phyloP scores from a whole-genome alignment of 176 grass and related monocot genomes.

The Tillandsia leiboldiana region DNA sequence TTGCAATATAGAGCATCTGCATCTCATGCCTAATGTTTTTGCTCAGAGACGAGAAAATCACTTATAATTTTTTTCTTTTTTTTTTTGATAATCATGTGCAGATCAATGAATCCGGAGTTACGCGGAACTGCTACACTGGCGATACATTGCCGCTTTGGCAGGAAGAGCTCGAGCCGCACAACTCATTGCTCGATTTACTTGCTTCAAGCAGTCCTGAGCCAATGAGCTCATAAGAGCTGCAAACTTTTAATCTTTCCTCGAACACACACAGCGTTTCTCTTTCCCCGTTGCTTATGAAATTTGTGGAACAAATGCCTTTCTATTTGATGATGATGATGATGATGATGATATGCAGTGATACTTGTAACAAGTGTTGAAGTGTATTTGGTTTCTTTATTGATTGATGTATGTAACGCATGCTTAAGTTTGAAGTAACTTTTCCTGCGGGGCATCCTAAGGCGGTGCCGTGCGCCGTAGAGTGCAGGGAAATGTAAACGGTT shows the following conservation, averaged over 20 bases:
- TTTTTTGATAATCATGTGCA: slow-evolving; percentile 16
- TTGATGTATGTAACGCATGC: too few species aligned
- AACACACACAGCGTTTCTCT: neutral
- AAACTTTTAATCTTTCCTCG: neutral
- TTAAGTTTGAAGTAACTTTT: too few species aligned
- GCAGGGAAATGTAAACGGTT: too few species aligned
- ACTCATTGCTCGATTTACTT: slow-evolving; percentile 74
- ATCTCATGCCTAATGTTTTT: neutral
- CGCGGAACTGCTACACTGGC: slow-evolving; percentile 63
- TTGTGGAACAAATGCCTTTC: neutral
- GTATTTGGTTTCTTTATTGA: too few species aligned
- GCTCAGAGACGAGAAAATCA: neutral
- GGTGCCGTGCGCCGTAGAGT: too few species aligned
- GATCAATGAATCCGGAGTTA: slow-evolving; percentile 68
- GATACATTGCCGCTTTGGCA: slow-evolving; percentile 76
- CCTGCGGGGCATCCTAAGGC: too few species aligned
- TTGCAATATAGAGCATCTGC: neutral
- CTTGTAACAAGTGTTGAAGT: neutral
- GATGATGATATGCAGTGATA: neutral
- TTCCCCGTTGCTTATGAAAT: neutral
- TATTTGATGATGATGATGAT: neutral
- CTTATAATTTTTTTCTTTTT: neutral
- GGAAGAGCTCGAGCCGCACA: slow-evolving; percentile 69
- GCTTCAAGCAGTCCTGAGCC: slow-evolving; percentile 56
- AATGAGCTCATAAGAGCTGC: slow-evolving; percentile 34